Evolutionary conservation across 352 stramenopile genomes (phyloP).

Genomic region (Phytophthora pistaciae): DNA sequence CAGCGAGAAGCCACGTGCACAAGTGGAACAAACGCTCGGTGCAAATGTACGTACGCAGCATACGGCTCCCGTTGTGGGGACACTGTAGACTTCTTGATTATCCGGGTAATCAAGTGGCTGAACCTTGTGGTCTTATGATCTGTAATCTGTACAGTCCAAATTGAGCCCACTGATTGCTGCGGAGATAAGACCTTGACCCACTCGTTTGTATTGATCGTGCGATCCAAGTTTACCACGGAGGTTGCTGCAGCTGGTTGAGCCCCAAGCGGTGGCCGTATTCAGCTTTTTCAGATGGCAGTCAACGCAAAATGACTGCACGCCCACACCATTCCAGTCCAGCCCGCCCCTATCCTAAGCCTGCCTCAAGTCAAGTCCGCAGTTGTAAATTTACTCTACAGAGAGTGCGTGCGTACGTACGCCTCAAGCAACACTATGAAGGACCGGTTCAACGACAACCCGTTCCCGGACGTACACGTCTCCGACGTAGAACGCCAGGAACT

Average conservation of each 20-base stretch:
- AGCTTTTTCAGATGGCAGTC: background rate
- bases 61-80: background rate
- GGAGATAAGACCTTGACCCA: background rate
- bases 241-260: background rate
- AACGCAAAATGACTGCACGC: background rate
- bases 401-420: background rate
- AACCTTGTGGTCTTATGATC: background rate
- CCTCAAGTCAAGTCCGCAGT: constrained; percentile 5
- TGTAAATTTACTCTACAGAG: constrained; percentile 21
- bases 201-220: background rate
- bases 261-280: constrained; percentile 1
- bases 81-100: background rate
- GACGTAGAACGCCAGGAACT: constrained; percentile 18
- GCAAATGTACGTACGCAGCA: background rate
- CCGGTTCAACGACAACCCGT: constrained; percentile 17
- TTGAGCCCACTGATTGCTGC: background rate
- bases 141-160: background rate
- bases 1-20: too few species aligned
- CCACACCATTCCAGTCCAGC: background rate
- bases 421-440: constrained; percentile 16
- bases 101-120: background rate
- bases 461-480: constrained; percentile 20
- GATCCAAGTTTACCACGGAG: background rate
- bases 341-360: background rate
- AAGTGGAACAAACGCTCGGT: background rate